These are phyloP conservation scores for Boletus subcaerulescens DNA, from an alignment of 768 basidiomycete species.

Conservation along the genomic window DNA sequence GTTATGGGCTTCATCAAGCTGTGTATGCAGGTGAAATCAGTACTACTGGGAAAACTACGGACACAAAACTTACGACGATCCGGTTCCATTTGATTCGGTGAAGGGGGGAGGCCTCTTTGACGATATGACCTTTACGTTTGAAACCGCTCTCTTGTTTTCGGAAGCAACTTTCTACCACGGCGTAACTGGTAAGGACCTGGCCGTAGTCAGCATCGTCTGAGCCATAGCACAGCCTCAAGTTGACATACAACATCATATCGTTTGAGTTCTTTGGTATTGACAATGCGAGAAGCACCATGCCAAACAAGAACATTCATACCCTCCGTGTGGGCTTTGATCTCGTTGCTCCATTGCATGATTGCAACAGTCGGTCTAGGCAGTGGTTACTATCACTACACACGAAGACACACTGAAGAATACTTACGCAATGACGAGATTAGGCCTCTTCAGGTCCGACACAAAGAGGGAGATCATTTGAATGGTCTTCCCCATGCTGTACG, in stretches of 20 bases:
- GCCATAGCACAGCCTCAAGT: not conserved
- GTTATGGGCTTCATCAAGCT: constrained; percentile 97
- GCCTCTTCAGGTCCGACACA: constrained; percentile 70
- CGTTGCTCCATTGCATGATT: constrained; percentile 87
- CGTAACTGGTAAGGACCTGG: constrained; percentile 81
- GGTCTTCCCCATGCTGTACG: constrained; percentile 82
- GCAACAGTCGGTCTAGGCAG: constrained; percentile 46
- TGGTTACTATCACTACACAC: not conserved
- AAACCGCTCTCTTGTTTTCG: constrained; percentile 92
- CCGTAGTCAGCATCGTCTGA: constrained; percentile 1
- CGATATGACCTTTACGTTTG: constrained; percentile 75
- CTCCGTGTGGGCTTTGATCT: constrained; percentile 83
- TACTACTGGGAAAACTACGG: not conserved
- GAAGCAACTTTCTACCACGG: constrained; percentile 89
- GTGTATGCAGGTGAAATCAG: not conserved
- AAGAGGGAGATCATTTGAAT: constrained; percentile 95
- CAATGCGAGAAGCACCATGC: constrained; percentile 80
- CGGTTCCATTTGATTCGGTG: constrained; percentile 86
- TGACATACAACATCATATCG: constrained; percentile 81
- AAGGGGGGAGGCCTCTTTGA: constrained; percentile 86
- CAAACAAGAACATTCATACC: constrained; percentile 86
- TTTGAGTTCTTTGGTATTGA: constrained; percentile 62
- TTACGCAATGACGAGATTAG: constrained; percentile 91
- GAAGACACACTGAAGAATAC: constrained; percentile 24
- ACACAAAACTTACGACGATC: constrained; percentile 52